phyloP scores from a whole-genome alignment of 1,139 yeast genomes.

The Lodderomyces orthopsilosis region DNA sequence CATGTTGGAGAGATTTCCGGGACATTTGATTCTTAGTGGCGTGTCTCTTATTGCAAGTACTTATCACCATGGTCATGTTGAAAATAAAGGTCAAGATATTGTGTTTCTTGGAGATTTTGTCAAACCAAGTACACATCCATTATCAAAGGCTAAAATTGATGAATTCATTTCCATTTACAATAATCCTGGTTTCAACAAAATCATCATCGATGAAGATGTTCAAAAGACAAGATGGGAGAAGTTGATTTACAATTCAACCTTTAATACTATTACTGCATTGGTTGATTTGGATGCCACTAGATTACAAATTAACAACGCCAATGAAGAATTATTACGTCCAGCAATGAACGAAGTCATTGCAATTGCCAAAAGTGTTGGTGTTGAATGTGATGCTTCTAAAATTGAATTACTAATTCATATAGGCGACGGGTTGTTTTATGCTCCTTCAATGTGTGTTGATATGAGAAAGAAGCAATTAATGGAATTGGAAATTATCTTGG shows the following conservation, averaged over 20 bases:
- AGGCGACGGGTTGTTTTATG: constrained; percentile 63
- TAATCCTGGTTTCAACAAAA: constrained; percentile 37
- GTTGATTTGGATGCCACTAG: constrained; percentile 56
- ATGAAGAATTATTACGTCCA: constrained; percentile 49
- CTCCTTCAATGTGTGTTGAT: constrained; percentile 76
- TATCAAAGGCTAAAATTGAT: constrained; percentile 22
- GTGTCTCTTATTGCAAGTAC: constrained; percentile 68
- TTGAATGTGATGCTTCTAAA: constrained; percentile 40
- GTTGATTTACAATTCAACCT: constrained; percentile 64
- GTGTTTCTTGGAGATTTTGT: constrained; percentile 56
- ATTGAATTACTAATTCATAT: constrained; percentile 51
- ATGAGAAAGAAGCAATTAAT: constrained; percentile 65
- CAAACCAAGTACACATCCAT: constrained; percentile 16
- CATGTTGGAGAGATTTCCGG: constrained; percentile 55
- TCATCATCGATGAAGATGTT: constrained; percentile 46
- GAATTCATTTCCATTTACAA: constrained; percentile 51
- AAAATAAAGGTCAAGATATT: constrained; percentile 52
- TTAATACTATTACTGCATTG: constrained; percentile 60
- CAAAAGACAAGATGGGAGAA: constrained; percentile 68
- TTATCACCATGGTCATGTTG: constrained; percentile 50
- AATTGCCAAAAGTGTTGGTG: constrained; percentile 65
- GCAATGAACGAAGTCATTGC: constrained; percentile 64
- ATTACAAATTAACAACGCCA: constrained; percentile 52
- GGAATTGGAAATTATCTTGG: constrained; percentile 70
- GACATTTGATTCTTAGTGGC: constrained; percentile 60